Percentiles rank a stretch among this genome's conserved stretches.
phyloP scores from a whole-genome alignment of 2,329 filamentous ascomycete species.

The Microdochium bolleyi region DNA sequence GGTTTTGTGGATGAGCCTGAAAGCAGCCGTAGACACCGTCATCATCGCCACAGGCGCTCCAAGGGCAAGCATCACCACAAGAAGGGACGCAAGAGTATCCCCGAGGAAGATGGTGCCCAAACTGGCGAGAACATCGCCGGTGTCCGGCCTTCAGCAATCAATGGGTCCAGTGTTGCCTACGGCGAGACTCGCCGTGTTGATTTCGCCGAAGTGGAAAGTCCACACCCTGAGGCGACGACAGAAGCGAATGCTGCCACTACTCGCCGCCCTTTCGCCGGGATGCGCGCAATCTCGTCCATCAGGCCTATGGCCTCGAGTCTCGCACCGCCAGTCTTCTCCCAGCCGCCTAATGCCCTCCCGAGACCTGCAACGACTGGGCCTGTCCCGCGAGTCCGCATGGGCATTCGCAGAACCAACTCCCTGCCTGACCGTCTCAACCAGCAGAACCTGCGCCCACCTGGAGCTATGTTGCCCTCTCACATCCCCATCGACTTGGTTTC shows the following conservation, averaged over 20 bases:
- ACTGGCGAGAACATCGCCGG: constrained; percentile 22
- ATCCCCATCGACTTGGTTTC: constrained; percentile 21
- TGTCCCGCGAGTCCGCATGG: constrained; percentile 50
- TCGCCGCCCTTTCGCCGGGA: constrained; percentile 41
- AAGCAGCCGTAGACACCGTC: constrained; percentile 23
- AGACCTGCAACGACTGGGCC: constrained; percentile 28
- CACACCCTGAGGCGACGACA: constrained; percentile 14
- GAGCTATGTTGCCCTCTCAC: constrained; percentile 40
- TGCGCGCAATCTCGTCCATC: constrained; percentile 51
- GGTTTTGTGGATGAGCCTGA: neutral
- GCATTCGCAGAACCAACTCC: constrained; percentile 67
- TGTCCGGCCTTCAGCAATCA: constrained; percentile 10
- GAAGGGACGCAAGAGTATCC: constrained; percentile 17
- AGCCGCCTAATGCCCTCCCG: constrained; percentile 24
- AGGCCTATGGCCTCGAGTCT: constrained; percentile 58
- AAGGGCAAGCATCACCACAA: constrained; percentile 36
- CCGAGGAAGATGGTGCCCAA: constrained; percentile 12
- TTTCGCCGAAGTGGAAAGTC: constrained; percentile 24
- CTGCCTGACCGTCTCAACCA: constrained; percentile 60
- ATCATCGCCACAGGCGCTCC: constrained; percentile 28
- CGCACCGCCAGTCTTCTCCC: constrained; percentile 62
- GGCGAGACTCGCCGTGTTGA: constrained; percentile 49
- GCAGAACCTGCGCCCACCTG: constrained; percentile 34
- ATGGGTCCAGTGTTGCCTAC: constrained; percentile 7
- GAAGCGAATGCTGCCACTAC: constrained; percentile 14